Base-by-base conservation (phyloP, 2,329 filamentous ascomycete species). In the Colletotrichum sp. region DNA sequence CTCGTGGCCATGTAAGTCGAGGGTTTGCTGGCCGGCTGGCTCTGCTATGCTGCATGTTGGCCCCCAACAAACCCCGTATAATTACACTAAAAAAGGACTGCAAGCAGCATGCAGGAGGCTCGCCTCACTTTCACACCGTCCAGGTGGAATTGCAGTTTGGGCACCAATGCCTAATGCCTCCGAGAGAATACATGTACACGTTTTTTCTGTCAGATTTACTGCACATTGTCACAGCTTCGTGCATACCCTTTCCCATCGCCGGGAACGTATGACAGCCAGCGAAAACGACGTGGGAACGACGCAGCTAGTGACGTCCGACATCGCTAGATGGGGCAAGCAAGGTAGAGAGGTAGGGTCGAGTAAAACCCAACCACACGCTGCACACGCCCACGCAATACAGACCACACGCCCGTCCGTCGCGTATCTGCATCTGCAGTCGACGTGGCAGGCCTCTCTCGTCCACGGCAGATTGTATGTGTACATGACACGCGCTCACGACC, bases 111-210 rank as follows among this genome's bases (percentile, higher is more conserved):
- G 70, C 64, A 73, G 55, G 64, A 61, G n/a, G 70, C 38, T 69
- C 70, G 70, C 70, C 70, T 73, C 70, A 73, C 70, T 73, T 73
- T 73, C 34, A 61, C 52, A 59, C 58, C 56, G 34, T 74, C 28
- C 32, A 32, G 32, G 56, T 62, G 65, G 36, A 21, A 69, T 69
- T 38, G 55, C n/a, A 43, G 21, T 58, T 76, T 75, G 72, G 75
- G 75, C 75, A 76, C 66, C 73, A 75, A 75, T 66, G 69, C 72
- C 65, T 75, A 71, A 76, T 59, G 64, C 72, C 65, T 75, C 26
- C 21, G 24, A 34, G 38, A n/a, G 16, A 34, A 52, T 38, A 52
- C 21, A 43, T 26, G 61, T 63, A 63, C 61, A 43, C 61, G 61
- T 38, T 52, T 34, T 12, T 73, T 62, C 43, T 62, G 58, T 62